Evolutionary conservation across 352 stramenopile species (phyloP).

Genomic region (Pythium dissotocum): DNA sequence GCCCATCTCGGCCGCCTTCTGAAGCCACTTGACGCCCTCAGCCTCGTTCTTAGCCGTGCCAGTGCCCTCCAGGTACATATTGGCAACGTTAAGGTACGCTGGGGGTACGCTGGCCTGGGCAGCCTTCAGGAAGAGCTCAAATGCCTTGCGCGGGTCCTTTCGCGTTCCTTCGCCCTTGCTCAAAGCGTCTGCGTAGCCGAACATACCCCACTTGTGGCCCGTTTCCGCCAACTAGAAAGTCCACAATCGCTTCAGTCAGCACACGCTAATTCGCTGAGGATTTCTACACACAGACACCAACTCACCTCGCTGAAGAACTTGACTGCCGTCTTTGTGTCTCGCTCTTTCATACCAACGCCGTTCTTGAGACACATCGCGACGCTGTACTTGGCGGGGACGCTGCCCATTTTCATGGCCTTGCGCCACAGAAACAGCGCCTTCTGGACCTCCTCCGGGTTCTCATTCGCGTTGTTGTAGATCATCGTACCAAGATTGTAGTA

Average conservation of each 20-base stretch:
- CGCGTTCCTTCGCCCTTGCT: slow-evolving; percentile 72
- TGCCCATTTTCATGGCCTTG: slow-evolving; percentile 84
- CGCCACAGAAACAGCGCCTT: slow-evolving; percentile 81
- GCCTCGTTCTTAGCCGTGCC: slow-evolving; percentile 76
- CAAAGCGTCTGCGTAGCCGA: slow-evolving; percentile 79
- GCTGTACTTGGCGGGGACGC: slow-evolving; percentile 83
- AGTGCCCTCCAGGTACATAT: slow-evolving; percentile 75
- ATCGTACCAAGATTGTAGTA: slow-evolving; percentile 78
- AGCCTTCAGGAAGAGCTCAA: slow-evolving; percentile 73
- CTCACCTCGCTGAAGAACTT: slow-evolving; percentile 77
- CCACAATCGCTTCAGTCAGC: neutral
- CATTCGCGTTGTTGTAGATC: slow-evolving; percentile 79
- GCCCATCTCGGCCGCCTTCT: slow-evolving; percentile 70
- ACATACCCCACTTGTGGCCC: slow-evolving; percentile 76
- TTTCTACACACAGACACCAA: neutral
- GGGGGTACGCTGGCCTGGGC: slow-evolving; percentile 64
- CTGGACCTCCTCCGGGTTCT: slow-evolving; percentile 58
- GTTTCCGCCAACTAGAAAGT: slow-evolving; percentile 44
- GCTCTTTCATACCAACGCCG: slow-evolving; percentile 65
- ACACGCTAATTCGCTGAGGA: neutral
- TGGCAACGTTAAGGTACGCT: slow-evolving; percentile 80
- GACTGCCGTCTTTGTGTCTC: slow-evolving; percentile 48
- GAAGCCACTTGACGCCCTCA: slow-evolving; percentile 71
- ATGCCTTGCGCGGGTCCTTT: slow-evolving; percentile 76
- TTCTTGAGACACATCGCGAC: slow-evolving; percentile 84